A percentile compares a stretch with the other conserved stretches of the same genome.
Evolutionary conservation across 768 basidiomycete species (phyloP).

Genomic region (Hypholoma sublateritium): DNA sequence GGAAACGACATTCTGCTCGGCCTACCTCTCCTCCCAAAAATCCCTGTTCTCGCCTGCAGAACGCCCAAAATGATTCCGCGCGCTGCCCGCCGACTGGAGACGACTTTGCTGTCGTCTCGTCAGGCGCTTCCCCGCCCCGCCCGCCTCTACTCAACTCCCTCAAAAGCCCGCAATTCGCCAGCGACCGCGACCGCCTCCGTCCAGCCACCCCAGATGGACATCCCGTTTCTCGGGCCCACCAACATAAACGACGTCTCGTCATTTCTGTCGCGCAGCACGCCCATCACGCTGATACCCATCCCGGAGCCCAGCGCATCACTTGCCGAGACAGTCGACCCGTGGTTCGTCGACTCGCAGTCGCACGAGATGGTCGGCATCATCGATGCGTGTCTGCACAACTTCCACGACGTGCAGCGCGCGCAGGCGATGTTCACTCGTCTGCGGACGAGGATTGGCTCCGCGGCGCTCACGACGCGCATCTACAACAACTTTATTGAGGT

Average conservation of each 20-base stretch:
- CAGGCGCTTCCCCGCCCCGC: constrained; percentile 69
- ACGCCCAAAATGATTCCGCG: constrained; percentile 36
- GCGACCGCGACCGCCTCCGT: constrained; percentile 41
- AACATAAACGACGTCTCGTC: constrained; percentile 2
- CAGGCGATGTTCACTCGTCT: constrained; percentile 69
- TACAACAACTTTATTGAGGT: constrained; percentile 71
- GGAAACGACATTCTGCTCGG: background rate
- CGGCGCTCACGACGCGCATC: constrained; percentile 42
- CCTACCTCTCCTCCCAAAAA: background rate
- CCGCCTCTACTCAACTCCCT: constrained; percentile 68
- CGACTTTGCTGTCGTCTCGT: constrained; percentile 58
- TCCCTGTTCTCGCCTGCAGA: background rate
- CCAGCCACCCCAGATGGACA: constrained; percentile 35
- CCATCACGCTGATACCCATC: constrained; percentile 63
- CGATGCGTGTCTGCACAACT: constrained; percentile 77
- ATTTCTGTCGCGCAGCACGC: constrained; percentile 9
- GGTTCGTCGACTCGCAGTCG: constrained; percentile 64
- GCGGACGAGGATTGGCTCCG: constrained; percentile 32
- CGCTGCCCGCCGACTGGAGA: constrained; percentile 38
- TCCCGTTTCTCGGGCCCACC: constrained; percentile 35
- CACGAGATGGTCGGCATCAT: constrained; percentile 77
- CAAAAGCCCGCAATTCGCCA: constrained; percentile 54
- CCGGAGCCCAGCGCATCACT: constrained; percentile 48
- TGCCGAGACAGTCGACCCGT: constrained; percentile 41
- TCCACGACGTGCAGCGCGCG: constrained; percentile 77